These are phyloP conservation scores for Fusarium verrucosum DNA, from an alignment of 2,329 filamentous ascomycete species.

Conservation along the genomic window DNA sequence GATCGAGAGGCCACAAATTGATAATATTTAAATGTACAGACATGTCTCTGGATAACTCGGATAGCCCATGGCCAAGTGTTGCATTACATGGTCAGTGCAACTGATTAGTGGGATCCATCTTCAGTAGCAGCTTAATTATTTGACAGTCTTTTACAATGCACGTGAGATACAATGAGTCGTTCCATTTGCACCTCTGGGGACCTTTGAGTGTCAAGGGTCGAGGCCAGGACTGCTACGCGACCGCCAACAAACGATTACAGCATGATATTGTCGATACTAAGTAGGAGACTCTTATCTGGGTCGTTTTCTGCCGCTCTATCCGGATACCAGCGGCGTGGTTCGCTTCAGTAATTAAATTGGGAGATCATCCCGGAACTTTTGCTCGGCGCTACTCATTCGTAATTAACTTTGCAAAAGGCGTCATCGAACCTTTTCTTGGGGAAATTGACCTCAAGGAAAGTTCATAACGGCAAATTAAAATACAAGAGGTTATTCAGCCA, in stretches of 20 bases:
- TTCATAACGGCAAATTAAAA: fast-evolving
- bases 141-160: constrained; percentile 1
- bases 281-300: constrained; percentile 8
- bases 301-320: constrained; percentile 13
- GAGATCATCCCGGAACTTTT: constrained; percentile 18
- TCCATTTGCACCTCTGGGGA: neutral
- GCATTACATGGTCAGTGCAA: neutral
- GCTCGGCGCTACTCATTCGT: constrained; percentile 6
- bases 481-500: neutral
- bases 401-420: constrained; percentile 7
- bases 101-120: neutral
- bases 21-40: too few species aligned
- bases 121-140: too few species aligned
- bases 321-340: constrained; percentile 9
- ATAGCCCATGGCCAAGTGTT: neutral
- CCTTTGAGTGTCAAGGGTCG: neutral
- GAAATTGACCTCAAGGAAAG: too few species aligned
- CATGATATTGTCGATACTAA: constrained; percentile 7
- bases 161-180: neutral
- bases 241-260: constrained; percentile 3
- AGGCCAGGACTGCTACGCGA: neutral
- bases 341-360: neutral
- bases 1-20: neutral
- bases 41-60: neutral
- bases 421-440: neutral